A percentile compares a stretch with the other conserved stretches of the same genome.
Conservation (phyloP, 805 yeast species). For the Blastobotrys chiropterorum region DNA sequence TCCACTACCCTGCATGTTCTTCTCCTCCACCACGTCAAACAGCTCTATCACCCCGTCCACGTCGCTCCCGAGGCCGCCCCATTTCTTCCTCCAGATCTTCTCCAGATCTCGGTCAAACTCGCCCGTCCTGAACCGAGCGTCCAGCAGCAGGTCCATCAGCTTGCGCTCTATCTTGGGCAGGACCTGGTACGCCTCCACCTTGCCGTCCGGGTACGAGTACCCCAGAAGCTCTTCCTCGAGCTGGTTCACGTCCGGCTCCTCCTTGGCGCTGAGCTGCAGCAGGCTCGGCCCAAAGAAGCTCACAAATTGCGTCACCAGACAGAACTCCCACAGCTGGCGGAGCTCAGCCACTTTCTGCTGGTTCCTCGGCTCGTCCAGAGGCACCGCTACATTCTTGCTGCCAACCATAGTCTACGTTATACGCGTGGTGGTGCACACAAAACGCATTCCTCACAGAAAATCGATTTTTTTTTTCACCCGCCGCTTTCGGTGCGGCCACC, state of each 20-base stretch:
- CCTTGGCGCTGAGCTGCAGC: slow-evolving; percentile 21
- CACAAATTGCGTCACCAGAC: slow-evolving; percentile 26
- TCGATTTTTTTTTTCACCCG: background rate
- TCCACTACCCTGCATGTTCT: background rate
- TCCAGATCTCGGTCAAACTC: slow-evolving; percentile 13
- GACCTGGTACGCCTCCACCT: background rate
- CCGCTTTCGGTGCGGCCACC: background rate
- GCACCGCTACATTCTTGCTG: background rate
- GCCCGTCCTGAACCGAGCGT: slow-evolving; percentile 6
- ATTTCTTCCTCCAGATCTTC: slow-evolving; percentile 9
- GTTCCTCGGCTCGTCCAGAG: slow-evolving; percentile 16
- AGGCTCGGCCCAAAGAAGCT: slow-evolving; percentile 21
- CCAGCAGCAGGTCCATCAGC: slow-evolving; percentile 6
- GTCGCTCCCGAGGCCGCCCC: slow-evolving; percentile 6
- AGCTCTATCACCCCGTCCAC: slow-evolving; percentile 14
- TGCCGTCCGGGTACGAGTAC: slow-evolving; percentile 1
- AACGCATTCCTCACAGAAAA: too few species aligned
- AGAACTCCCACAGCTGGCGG: slow-evolving; percentile 29
- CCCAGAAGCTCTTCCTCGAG: slow-evolving; percentile 31
- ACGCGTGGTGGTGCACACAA: too few species aligned
- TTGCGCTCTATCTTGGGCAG: slow-evolving; percentile 10
- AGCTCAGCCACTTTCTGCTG: slow-evolving; percentile 15
- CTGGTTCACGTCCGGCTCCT: slow-evolving; percentile 23
- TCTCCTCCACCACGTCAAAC: slow-evolving; percentile 11
- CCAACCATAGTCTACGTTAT: background rate